Percentiles rank a stretch among this genome's conserved stretches.
These are phyloP conservation scores for Wickerhamomyces chaumierensis DNA, from an alignment of 805 yeast genomes.

Conservation along the genomic window DNA sequence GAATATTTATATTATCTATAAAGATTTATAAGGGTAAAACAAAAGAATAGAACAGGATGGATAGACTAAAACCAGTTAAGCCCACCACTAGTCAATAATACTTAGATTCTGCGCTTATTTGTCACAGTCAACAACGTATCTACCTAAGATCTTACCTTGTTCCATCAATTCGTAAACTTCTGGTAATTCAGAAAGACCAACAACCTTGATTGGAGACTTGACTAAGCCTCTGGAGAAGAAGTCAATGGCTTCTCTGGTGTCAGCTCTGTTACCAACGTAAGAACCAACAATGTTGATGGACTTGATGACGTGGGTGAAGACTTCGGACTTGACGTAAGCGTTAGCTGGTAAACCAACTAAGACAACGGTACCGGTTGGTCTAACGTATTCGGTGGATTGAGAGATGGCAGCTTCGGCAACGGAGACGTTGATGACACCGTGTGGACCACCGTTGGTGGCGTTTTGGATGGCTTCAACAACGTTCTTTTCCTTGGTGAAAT, in stretches of 20 bases:
- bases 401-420: constrained; percentile 42
- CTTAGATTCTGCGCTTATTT: constrained; percentile 32
- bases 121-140: constrained; percentile 67
- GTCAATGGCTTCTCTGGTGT: constrained; percentile 54
- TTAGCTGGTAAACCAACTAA: constrained; percentile 51
- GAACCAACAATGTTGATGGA: constrained; percentile 32
- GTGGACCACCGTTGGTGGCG: constrained; percentile 55
- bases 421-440: constrained; percentile 49
- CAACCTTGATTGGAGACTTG: constrained; percentile 47
- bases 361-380: constrained; percentile 50
- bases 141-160: no score
- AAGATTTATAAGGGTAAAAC: no score
- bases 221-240: constrained; percentile 58
- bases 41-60: no score
- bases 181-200: constrained; percentile 44
- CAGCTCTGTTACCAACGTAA: constrained; percentile 19
- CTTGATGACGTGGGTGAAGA: constrained; percentile 36
- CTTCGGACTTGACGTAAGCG: constrained; percentile 33
- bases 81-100: no score
- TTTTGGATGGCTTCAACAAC: constrained; percentile 31
- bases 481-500: constrained; percentile 41
- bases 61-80: no score
- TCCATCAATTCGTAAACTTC: constrained; percentile 43
- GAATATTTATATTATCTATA: no score
- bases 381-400: constrained; percentile 39